Conservation (phyloP, 345 rosid species). For the Ceriops tagal region DNA sequence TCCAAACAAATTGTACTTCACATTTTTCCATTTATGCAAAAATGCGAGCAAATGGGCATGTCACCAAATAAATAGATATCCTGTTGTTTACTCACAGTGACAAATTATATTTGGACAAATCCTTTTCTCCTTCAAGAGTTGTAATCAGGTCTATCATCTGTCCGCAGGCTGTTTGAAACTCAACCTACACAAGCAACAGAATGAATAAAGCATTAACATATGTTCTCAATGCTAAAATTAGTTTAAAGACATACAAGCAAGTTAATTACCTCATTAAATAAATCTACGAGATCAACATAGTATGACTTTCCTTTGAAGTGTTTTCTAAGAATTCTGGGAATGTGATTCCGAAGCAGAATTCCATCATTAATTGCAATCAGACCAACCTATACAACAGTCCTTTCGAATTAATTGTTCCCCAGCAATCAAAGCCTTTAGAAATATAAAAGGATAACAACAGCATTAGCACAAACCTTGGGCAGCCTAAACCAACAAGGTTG, state of each 20-base stretch:
- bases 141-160: conserved; percentile 48
- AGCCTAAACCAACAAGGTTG: conserved; percentile 45
- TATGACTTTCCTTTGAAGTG: conserved; percentile 52
- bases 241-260: background rate
- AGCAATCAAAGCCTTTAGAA: background rate
- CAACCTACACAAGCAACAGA: conserved; percentile 28
- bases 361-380: conserved; percentile 54
- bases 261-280: conserved; percentile 55
- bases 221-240: background rate
- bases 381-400: conserved; percentile 27
- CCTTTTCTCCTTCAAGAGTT: conserved; percentile 43
- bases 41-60: too few species aligned
- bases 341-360: conserved; percentile 57
- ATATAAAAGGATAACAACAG: background rate
- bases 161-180: conserved; percentile 47
- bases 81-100: conserved; percentile 31
- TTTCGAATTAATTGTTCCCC: conserved; percentile 7
- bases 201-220: background rate
- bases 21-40: too few species aligned
- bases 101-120: conserved; percentile 33
- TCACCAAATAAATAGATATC: background rate
- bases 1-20: too few species aligned
- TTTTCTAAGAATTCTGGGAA: conserved; percentile 57
- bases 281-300: conserved; percentile 60
- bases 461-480: conserved; percentile 26